Conservation (phyloP, 1,139 yeast species). For the Pichia sp. region DNA sequence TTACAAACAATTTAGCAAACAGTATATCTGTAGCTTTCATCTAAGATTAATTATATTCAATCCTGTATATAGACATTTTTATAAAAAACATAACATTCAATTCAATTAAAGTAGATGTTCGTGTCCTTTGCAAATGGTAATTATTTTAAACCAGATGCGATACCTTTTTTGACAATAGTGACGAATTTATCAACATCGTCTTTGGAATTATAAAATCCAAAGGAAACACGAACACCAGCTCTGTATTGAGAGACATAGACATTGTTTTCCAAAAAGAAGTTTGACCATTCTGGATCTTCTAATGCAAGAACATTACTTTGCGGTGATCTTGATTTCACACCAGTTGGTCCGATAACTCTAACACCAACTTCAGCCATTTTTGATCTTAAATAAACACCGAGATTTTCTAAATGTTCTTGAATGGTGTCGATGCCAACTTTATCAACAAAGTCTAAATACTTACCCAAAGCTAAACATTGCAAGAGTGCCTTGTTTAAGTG, state of each 20-base stretch:
- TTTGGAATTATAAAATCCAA: slow-evolving; percentile 1
- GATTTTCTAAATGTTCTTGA: background rate
- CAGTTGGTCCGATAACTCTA: slow-evolving; percentile 2
- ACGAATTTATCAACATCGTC: slow-evolving; percentile 7
- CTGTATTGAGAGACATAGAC: slow-evolving; percentile 7
- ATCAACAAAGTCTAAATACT: slow-evolving; percentile 3
- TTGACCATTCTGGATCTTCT: slow-evolving; percentile 1
- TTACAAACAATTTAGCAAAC: background rate
- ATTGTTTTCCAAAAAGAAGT: background rate
- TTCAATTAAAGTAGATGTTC: too few species aligned
- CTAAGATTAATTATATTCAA: too few species aligned
- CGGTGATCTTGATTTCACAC: background rate
- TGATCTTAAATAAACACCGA: slow-evolving; percentile 3
- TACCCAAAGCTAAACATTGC: slow-evolving; percentile 8
- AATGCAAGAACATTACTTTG: slow-evolving; percentile 5
- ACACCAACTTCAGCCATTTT: slow-evolving; percentile 2
- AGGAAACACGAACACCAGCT: slow-evolving; percentile 3
- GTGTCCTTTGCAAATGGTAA: too few species aligned
- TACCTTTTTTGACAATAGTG: background rate
- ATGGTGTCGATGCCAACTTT: background rate
- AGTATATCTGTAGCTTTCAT: too few species aligned
- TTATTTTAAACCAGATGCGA: background rate
- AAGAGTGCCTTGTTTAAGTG: slow-evolving; percentile 7
- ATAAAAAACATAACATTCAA: too few species aligned
- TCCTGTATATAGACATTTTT: too few species aligned